Evolutionary conservation across 164 flowering plant species (phyloP), one percentile per base, ranked within the genome.

Genomic region (Vitis rotundifolia): DNA sequence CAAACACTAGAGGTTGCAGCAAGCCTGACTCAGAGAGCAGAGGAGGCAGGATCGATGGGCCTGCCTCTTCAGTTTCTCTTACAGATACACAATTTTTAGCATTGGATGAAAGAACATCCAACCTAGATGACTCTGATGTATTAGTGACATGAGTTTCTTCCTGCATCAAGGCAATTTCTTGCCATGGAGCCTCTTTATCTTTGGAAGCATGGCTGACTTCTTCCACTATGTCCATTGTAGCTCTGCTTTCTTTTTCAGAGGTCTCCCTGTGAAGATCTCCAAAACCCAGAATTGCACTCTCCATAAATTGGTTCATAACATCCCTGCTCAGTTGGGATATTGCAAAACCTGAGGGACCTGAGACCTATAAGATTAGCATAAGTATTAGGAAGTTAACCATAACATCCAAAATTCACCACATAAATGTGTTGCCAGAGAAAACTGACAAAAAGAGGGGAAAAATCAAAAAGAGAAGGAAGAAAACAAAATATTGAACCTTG

Each of bases 321-420:
- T 22, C 51, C 48, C 55, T 68, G 18, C 64, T 61, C 54, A 73
- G 68, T 69, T 74, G 73, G n/a, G 77, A 59, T 59, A 74, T 18
- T 15, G 73, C 70, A 67, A 63, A 58, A 64, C 11, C 55, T n/a
- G 73, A 64, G 19, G 63, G 53, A 66, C 73, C 75, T 52, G 83
- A 71, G 60, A 63, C 82, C 94, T 90, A 73, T 49, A 75, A 15
- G 65, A 61, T 59, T 52, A 11, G 52, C 53, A 67, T n/a, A 68
- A 61, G 18, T 7, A 66, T 70, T 63, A 66, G 71, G 63, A 69
- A 29, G 66, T 5, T 13, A 9, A 5, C 54, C 56, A 52, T 22
- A 64, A 48, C 50, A 47, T 26, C 48, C 8, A 48, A 19, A 37
- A 6, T 37, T 37, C 44, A 37, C 7, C 6, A 37, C 7, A 37